Percentiles rank a stretch among this genome's conserved stretches.
Conservation (phyloP, 768 basidiomycete species). For the Lactarius sp. region DNA sequence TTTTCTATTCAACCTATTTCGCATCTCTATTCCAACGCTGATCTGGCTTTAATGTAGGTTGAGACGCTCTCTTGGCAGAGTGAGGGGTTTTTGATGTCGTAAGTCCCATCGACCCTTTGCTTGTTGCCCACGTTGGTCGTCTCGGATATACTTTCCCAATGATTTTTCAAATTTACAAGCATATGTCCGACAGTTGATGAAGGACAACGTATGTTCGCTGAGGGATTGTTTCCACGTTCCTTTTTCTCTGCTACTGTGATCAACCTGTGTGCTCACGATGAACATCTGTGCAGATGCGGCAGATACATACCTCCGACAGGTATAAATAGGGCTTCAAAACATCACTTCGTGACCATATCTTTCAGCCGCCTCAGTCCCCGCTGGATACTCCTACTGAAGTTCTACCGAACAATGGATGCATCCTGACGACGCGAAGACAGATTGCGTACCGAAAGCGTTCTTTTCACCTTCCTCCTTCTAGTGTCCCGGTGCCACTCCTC, state of each 20-base stretch:
- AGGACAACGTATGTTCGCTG: slow-evolving; percentile 28
- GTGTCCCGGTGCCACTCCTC: background rate
- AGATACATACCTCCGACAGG: slow-evolving; percentile 3
- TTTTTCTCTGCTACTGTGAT: background rate
- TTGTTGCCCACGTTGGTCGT: background rate
- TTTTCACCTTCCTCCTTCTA: slow-evolving; percentile 5
- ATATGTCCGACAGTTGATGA: slow-evolving; percentile 27
- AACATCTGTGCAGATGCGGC: slow-evolving; percentile 2
- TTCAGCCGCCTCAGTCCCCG: slow-evolving; percentile 19
- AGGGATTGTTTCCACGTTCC: slow-evolving; percentile 10
- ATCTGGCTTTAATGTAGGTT: slow-evolving; percentile 4
- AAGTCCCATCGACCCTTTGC: slow-evolving; percentile 2
- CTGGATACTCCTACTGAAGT: slow-evolving; percentile 12
- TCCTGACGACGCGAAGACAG: background rate
- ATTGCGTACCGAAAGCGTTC: slow-evolving; percentile 6
- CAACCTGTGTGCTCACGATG: slow-evolving; percentile 4
- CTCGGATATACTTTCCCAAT: slow-evolving; percentile 15
- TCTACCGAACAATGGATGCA: slow-evolving; percentile 16
- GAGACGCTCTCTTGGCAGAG: background rate
- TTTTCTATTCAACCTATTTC: background rate
- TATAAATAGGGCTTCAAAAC: background rate
- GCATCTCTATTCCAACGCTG: background rate
- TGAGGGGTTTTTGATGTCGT: background rate
- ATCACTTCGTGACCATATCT: slow-evolving; percentile 17
- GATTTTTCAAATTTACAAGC: slow-evolving; percentile 26